Evolutionary conservation across 2,329 filamentous ascomycete genomes (phyloP), one percentile per base, ranked within the genome.

Genomic region (Ophiostoma sp.): DNA sequence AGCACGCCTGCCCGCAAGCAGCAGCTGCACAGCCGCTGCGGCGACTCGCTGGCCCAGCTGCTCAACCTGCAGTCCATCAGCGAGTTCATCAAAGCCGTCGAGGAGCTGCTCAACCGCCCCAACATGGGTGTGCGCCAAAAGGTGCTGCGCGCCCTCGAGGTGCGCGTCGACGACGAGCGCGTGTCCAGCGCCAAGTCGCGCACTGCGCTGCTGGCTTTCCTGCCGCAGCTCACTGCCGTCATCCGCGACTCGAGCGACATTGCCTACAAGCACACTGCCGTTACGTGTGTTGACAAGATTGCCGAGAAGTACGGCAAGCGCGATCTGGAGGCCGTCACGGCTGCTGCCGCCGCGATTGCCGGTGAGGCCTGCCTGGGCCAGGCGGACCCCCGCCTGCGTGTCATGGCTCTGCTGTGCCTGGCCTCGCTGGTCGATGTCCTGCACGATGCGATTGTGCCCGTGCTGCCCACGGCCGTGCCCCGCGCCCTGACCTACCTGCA

Each of bases 221-320:
- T 97, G 74, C 89, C 92, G 13, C 90, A 90, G 74, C 84, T 97
- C 72, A 92, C 91, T 23, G 84, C 86, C 27, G 91, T 96, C 65
- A 87, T 99, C 71, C 84, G 89, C 70, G 86, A 90, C 67, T 90
- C 91, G 7, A 82, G 85, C 41, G 89, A 95, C 74, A 86, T 90
- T 69, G 84, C 88, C 36, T 90, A 95, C 78, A 93, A 94, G 80
- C 90, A 93, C 75, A 93, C 92, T 13, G 92, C 94, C 0, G 89
- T 99, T 72, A 89, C 89, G 48, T 98, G 94, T 75, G 90, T 98
- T 64, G 94, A 97, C 80, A 92, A 92, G 79, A 96, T 99, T 73
- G 87, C 92, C 2, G 94, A 97, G 80, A 94, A 94, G 78, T 98
- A 97, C 78, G 96, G 95, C 74, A 96, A 95, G 83, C 96, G 94